Base-by-base conservation (phyloP, 2,329 filamentous ascomycete genomes). In the Colletotrichum sp. region DNA sequence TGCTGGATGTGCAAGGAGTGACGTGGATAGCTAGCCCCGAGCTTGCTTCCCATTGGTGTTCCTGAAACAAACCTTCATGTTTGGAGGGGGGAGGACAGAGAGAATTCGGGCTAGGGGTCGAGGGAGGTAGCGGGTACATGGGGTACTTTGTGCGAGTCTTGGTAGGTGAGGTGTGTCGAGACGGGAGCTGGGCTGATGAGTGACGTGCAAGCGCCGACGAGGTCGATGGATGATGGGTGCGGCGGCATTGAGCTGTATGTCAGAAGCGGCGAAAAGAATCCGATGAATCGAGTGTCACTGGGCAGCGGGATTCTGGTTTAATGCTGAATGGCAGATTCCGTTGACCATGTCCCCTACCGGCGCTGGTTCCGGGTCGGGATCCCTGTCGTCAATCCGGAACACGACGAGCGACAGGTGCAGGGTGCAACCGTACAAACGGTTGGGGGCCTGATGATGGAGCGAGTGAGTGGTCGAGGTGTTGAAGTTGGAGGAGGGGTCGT, bases 21-120 rank as follows among this genome's bases (percentile, higher is more conserved):
- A 73, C 69, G 73, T 58, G 73, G 70, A 68, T 68, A 64, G 43
- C 73, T 75, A 73, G 64, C 57, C 69, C 69, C 43, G 73, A 75
- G 64, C 73, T 75, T 75, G 70, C 43, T 63, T 75, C 73, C 64
- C 73, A 75, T 75, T 75, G 73, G 73, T 75, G 73, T 75, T 75
- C 73, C 73, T 75, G 73, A 75, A 75, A 75, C 73, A 75, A 75
- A 75, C 73, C 73, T 75, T 68, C 69, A 67, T 68, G 55, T 67
- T 63, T 67, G 52, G 48, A 30, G 55, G 73, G 68, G 55, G 58
- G 26, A 64, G 36, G 18, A 55, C 32, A 13, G 28, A 61, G 48
- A 74, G 34, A 70, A 24, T 10, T 68, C 52, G 66, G n/a, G 5
- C 43, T 28, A 24, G 32, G n/a, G 30, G 67, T 70, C 67, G 36